Evolutionary conservation across 1,284 basidiomycete genomes (phyloP), one percentile per base, ranked within the genome.

Genomic region (Pseudozyma hubeiensis): DNA sequence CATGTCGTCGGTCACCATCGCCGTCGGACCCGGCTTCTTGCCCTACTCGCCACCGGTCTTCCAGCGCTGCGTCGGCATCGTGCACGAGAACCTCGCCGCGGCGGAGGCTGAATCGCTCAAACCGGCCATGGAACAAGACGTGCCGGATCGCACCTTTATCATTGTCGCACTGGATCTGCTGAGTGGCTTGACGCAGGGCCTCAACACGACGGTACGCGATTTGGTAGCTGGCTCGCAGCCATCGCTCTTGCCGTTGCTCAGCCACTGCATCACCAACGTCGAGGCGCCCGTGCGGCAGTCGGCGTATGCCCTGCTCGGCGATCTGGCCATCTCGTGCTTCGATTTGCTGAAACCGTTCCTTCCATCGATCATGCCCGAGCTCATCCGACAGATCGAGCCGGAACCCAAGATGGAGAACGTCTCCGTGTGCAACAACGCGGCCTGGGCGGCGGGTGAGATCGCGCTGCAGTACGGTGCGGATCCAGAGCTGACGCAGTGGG

Each of bases 371-470:
- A 96, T 99, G 92, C 89, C 91, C 16, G 91, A 95, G 81, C 88
- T 99, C 58, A 92, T 93, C 60, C 86, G 89, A 44, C 94, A 99
- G 83, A 92, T 99, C 68, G 92, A 94, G 73, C 91, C 92, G 3
- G 93, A 95, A 81, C 92, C 93, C 4, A 92, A 92, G 82, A 88
- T 92, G 40, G 94, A 97, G 84, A 94, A 94, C 83, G 90, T 98
- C 68, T 94, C 92, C 74, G 97, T 97, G 11, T 97, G 94, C 86
- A 99, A 99, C 87, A 99, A 99, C 83, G 97, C 97, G n/a, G 95
- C 96, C 1, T 99, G 97, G 97, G 94, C 94, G 17, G 94, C 96
- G 13, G 97, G 97, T 49, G 97, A 99, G 86, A 93, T 99, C 48
- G 93, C 97, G 9, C 77, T 84, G 43, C 82, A 84, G 55, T 82